Evolutionary conservation across 768 basidiomycete species (phyloP).

Genomic region (Serendipita sp.): DNA sequence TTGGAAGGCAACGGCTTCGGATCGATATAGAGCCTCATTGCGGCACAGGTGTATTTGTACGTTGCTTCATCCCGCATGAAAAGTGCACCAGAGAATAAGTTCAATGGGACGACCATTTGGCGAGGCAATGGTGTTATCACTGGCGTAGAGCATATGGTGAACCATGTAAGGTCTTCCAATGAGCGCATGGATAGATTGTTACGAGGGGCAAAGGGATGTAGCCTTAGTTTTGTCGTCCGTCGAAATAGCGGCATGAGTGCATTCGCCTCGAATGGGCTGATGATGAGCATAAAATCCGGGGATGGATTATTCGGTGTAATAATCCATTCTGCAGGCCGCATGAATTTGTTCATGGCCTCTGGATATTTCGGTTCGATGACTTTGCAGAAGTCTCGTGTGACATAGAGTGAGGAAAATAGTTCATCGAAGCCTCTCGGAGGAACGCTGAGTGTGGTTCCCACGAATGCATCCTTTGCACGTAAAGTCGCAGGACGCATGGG

Average conservation of each 20-base stretch:
- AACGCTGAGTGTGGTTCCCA: slow-evolving; percentile 10
- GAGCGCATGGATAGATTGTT: slow-evolving; percentile 21
- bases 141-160: slow-evolving; percentile 15
- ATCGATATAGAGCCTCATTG: slow-evolving; percentile 21
- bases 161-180: slow-evolving; percentile 24
- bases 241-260: slow-evolving; percentile 25
- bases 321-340: slow-evolving; percentile 30
- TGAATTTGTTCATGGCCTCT: slow-evolving; percentile 19
- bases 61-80: slow-evolving; percentile 22
- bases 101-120: slow-evolving; percentile 17
- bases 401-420: slow-evolving; percentile 17
- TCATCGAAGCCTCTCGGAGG: slow-evolving; percentile 11
- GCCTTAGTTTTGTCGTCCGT: slow-evolving; percentile 19
- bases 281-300: slow-evolving; percentile 20
- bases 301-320: slow-evolving; percentile 14
- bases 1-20: background rate
- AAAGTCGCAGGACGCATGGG: background rate
- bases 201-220: slow-evolving; percentile 30
- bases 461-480: slow-evolving; percentile 13
- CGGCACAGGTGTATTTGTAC: slow-evolving; percentile 22
- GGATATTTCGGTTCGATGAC: slow-evolving; percentile 16
- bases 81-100: slow-evolving; percentile 31
- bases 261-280: slow-evolving; percentile 29
- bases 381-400: slow-evolving; percentile 23
- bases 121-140: slow-evolving; percentile 7